Conservation (phyloP, 441 rosid species). For the Corymbia citriodora region DNA sequence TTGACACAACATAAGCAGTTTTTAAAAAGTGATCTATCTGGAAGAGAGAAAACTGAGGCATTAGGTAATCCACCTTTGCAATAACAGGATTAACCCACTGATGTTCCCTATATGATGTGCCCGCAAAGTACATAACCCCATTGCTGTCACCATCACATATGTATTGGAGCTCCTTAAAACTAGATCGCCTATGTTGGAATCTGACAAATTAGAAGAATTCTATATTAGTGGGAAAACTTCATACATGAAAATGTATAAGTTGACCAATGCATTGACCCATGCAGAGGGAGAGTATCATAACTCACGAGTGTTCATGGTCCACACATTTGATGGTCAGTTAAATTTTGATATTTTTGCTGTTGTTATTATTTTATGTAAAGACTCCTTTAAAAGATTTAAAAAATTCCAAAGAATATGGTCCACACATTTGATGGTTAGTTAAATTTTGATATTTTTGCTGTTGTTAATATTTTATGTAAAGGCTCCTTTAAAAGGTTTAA, state of each 20-base stretch:
- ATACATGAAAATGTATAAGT: background rate
- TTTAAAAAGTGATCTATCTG: slow-evolving; percentile 10
- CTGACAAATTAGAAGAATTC: slow-evolving; percentile 29
- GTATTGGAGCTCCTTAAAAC: slow-evolving; percentile 95
- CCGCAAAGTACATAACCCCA: slow-evolving; percentile 84
- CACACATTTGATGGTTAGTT: background rate
- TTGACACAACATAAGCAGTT: background rate
- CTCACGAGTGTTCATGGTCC: background rate
- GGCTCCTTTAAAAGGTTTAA: background rate
- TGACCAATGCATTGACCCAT: background rate
- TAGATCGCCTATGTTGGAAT: slow-evolving; percentile 80
- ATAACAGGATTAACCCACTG: slow-evolving; percentile 98
- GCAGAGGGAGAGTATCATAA: background rate
- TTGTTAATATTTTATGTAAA: background rate
- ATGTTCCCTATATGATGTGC: slow-evolving; percentile 92
- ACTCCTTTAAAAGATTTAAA: background rate
- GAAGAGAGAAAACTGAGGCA: background rate
- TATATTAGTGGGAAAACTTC: background rate
- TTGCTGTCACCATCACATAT: slow-evolving; percentile 97
- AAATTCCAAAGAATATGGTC: background rate
- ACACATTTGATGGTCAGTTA: background rate
- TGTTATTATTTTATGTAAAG: background rate
- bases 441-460: background rate
- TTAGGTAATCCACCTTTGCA: slow-evolving; percentile 49
- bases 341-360: background rate